phyloP scores from a whole-genome alignment of 805 yeast genomes.

The Cyberlindnera galapagoensis region DNA sequence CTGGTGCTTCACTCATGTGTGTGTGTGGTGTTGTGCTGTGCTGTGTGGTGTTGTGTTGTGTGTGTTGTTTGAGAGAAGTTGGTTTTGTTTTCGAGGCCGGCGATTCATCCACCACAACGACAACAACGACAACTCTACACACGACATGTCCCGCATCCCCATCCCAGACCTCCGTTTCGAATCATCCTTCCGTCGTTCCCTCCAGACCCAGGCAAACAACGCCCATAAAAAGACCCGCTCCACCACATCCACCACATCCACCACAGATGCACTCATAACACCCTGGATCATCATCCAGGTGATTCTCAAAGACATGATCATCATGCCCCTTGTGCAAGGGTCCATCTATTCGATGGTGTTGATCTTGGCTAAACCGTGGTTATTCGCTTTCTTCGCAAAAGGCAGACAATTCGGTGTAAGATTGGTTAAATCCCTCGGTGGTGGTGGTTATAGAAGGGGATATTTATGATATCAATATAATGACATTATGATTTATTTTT shows the following conservation, averaged over 20 bases:
- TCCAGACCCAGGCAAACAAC: constrained; percentile 11
- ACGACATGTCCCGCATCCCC: constrained; percentile 18
- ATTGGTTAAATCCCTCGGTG: constrained; percentile 10
- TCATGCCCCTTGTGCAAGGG: constrained; percentile 52
- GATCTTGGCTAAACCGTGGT: constrained; percentile 33
- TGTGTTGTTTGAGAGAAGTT: background rate
- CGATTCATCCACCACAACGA: too few species aligned
- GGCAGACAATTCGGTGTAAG: constrained; percentile 24
- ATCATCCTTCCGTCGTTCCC: constrained; percentile 44
- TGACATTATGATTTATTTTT: background rate
- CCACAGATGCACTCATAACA: constrained; percentile 24
- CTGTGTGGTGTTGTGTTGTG: background rate
- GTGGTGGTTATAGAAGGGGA: background rate
- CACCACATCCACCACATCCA: background rate
- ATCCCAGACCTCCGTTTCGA: constrained; percentile 65
- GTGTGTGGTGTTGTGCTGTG: too few species aligned
- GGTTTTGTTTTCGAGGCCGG: too few species aligned
- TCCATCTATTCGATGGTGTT: constrained; percentile 38
- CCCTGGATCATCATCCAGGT: constrained; percentile 40
- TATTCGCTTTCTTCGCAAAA: constrained; percentile 16
- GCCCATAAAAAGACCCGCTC: background rate
- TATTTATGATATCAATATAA: background rate
- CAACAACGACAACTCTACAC: too few species aligned
- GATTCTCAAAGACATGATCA: constrained; percentile 41
- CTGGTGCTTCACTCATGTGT: constrained; percentile 46